Conservation (phyloP, 129 eudicot species). For the Pulicaria dysenterica region DNA sequence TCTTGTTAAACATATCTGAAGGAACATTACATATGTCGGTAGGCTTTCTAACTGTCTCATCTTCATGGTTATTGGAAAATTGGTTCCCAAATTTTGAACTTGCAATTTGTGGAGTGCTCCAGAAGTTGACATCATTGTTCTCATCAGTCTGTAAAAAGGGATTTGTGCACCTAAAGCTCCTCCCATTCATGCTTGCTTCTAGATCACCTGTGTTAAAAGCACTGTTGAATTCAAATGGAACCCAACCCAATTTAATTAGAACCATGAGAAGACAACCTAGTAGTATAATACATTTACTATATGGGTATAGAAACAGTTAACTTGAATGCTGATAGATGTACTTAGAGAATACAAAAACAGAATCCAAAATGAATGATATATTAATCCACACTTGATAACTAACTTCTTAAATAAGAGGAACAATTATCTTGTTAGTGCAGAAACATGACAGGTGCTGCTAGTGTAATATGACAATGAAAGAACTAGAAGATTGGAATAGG, state of each 20-base stretch:
- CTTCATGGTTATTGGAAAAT: constrained; percentile 20
- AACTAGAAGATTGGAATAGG: neutral
- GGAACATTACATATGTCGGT: neutral
- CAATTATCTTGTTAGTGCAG: no score
- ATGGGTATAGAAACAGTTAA: neutral
- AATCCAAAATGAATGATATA: neutral
- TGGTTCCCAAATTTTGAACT: constrained; percentile 35
- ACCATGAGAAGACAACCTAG: neutral
- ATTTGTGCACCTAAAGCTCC: constrained; percentile 29
- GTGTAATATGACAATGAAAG: no score
- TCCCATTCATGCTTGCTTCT: constrained; percentile 37
- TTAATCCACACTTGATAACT: neutral
- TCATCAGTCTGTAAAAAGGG: constrained; percentile 38
- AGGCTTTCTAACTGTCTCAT: constrained; percentile 32
- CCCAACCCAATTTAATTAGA: constrained; percentile 15
- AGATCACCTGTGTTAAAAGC: constrained; percentile 40
- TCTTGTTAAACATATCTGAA: constrained; percentile 32
- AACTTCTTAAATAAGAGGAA: no score
- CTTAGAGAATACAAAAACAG: neutral
- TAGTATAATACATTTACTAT: neutral
- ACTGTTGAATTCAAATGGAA: constrained; percentile 40
- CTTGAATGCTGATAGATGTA: no score
- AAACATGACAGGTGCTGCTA: no score
- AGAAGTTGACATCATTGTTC: constrained; percentile 26
- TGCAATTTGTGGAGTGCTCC: constrained; percentile 40